Conservation (phyloP, 2,329 filamentous ascomycete species). For the Chaetoscypha palmicola region DNA sequence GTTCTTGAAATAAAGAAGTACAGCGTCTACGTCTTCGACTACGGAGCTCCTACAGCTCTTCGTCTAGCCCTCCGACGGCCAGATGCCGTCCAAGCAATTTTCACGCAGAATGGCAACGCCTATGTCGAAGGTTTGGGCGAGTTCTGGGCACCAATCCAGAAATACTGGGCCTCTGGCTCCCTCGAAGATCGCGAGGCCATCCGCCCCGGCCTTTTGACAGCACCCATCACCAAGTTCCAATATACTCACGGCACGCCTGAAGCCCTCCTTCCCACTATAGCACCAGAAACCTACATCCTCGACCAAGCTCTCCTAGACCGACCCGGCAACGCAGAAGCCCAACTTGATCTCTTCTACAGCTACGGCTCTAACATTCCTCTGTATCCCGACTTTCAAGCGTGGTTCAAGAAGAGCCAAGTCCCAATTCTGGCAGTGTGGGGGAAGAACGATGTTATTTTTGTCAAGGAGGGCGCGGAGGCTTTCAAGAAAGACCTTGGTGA, state of each 20-base stretch:
- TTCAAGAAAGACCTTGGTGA: slow-evolving; percentile 44
- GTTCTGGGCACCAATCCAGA: slow-evolving; percentile 21
- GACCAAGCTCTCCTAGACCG: slow-evolving; percentile 47
- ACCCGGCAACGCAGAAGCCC: slow-evolving; percentile 43
- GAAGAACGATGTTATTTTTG: slow-evolving; percentile 46
- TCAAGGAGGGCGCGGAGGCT: slow-evolving; percentile 45
- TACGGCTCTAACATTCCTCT: slow-evolving; percentile 47
- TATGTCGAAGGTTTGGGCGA: slow-evolving; percentile 46
- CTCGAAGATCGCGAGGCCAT: slow-evolving; percentile 12
- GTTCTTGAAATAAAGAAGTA: slow-evolving; percentile 41
- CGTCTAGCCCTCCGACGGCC: slow-evolving; percentile 45
- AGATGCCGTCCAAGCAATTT: slow-evolving; percentile 42
- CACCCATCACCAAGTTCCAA: slow-evolving; percentile 23
- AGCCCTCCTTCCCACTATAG: slow-evolving; percentile 4
- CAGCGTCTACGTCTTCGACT: slow-evolving; percentile 56
- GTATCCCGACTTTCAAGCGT: slow-evolving; percentile 51
- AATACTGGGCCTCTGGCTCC: slow-evolving; percentile 16
- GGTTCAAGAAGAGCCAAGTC: slow-evolving; percentile 42
- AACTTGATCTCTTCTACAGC: slow-evolving; percentile 51
- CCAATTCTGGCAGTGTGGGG: slow-evolving; percentile 54
- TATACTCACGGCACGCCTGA: slow-evolving; percentile 17
- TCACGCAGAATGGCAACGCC: slow-evolving; percentile 55
- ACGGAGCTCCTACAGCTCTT: slow-evolving; percentile 50
- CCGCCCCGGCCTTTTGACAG: slow-evolving; percentile 9
- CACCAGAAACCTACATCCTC: slow-evolving; percentile 32